Conservation (phyloP, 2,329 filamentous ascomycete genomes). For the Escovopsis sp. region DNA sequence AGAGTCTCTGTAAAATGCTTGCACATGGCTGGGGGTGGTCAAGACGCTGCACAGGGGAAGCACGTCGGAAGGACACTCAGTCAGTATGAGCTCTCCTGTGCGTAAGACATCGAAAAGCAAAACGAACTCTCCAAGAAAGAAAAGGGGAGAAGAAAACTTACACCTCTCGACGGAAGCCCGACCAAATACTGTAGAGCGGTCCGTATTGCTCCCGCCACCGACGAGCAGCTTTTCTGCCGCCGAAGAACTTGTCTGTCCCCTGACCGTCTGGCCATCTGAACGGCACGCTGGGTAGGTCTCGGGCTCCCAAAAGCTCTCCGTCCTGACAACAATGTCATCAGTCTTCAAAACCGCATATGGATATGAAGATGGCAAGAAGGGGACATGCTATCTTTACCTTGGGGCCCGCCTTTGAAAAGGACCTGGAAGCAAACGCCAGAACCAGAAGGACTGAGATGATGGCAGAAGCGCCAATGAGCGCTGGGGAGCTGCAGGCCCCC, state of each 20-base stretch:
- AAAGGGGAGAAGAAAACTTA: not conserved
- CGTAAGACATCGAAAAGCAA: too few species aligned
- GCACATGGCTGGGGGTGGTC: conserved; percentile 2
- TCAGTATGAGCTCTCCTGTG: not conserved
- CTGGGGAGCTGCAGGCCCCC: not conserved
- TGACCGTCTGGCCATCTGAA: conserved; percentile 5
- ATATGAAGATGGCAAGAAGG: too few species aligned
- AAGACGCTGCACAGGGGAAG: conserved; percentile 1
- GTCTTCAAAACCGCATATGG: too few species aligned
- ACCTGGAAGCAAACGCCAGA: too few species aligned
- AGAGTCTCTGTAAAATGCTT: conserved; percentile 4
- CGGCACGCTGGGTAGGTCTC: not conserved
- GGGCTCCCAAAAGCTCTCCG: not conserved
- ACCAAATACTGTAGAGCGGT: conserved; percentile 4
- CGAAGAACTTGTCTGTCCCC: conserved; percentile 4
- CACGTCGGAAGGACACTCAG: not conserved
- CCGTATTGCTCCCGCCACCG: conserved; percentile 1
- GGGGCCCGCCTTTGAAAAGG: too few species aligned
- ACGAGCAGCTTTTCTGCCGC: conserved; percentile 1
- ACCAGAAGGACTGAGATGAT: not conserved
- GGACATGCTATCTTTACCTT: too few species aligned
- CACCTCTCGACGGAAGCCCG: conserved; percentile 4
- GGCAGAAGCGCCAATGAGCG: not conserved
- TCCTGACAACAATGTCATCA: too few species aligned
- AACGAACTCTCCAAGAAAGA: not conserved